A percentile compares a stretch with the other conserved stretches of the same genome.
Conservation (phyloP, 192 early-diverging fungal species). For the Chytriomyces hyalinus region DNA sequence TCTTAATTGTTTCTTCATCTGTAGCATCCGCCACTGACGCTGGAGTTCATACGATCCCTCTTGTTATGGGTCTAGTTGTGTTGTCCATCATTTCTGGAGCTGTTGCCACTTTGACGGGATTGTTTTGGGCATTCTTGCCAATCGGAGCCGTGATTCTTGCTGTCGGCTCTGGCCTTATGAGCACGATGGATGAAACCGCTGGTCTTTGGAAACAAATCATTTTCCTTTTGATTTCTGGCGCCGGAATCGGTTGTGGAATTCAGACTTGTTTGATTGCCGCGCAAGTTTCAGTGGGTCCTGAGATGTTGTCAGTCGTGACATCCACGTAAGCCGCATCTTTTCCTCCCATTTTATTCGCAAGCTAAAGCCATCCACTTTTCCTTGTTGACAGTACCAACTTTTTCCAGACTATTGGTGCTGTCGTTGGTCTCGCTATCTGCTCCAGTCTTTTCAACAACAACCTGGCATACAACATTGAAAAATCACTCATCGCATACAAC, state of each 20-base stretch:
- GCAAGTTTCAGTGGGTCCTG: conserved; percentile 66
- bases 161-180: conserved; percentile 26
- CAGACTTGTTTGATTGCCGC: conserved; percentile 74
- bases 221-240: conserved; percentile 67
- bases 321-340: conserved; percentile 24
- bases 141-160: conserved; percentile 51
- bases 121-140: conserved; percentile 65
- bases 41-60: conserved; percentile 73
- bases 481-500: conserved; percentile 5
- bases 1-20: not conserved
- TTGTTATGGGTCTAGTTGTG: conserved; percentile 59
- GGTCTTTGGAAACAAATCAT: conserved; percentile 58
- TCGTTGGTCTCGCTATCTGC: conserved; percentile 65
- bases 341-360: no score
- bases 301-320: conserved; percentile 69
- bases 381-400: conserved; percentile 46
- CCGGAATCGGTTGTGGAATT: conserved; percentile 71
- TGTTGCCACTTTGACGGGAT: conserved; percentile 55
- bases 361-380: not conserved
- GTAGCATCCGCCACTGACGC: conserved; percentile 67
- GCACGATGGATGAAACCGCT: conserved; percentile 37
- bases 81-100: conserved; percentile 69
- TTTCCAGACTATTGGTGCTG: conserved; percentile 60
- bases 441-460: conserved; percentile 69
- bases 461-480: conserved; percentile 25